phyloP scores from a whole-genome alignment of 2,329 filamentous ascomycete species.

The Botrytis medusae region DNA sequence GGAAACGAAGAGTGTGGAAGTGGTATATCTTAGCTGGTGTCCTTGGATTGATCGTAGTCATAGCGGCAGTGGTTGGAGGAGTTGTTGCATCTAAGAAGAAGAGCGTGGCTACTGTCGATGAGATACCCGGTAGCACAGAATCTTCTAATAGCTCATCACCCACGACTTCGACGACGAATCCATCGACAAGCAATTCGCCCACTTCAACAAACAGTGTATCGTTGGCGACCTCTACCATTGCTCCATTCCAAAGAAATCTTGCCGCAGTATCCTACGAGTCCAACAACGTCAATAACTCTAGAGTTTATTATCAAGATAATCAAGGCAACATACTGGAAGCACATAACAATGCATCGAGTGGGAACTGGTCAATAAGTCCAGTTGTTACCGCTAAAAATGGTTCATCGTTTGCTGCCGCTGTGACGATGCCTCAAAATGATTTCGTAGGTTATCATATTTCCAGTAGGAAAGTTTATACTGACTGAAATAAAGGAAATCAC shows the following conservation, averaged over 20 bases:
- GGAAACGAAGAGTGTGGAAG: neutral
- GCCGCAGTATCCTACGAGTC: conserved; percentile 25
- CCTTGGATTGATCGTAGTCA: neutral
- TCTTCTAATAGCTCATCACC: neutral
- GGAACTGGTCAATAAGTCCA: conserved; percentile 20
- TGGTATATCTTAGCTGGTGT: conserved; percentile 1
- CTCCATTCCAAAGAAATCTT: conserved; percentile 21
- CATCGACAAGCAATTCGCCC: neutral
- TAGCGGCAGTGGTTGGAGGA: conserved; percentile 3
- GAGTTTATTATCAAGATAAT: conserved; percentile 27
- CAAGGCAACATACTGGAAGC: conserved; percentile 25
- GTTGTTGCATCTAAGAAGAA: conserved; percentile 1
- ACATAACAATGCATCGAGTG: conserved; percentile 8
- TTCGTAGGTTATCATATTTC: conserved; percentile 7
- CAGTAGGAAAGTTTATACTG: neutral
- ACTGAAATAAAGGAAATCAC: conserved; percentile 25
- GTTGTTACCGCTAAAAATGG: conserved; percentile 23
- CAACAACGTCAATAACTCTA: conserved; percentile 21
- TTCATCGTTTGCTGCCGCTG: conserved; percentile 26
- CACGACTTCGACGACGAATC: neutral
- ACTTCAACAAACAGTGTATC: neutral
- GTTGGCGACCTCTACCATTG: neutral
- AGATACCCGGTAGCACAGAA: neutral
- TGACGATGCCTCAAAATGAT: conserved; percentile 20
- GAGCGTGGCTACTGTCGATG: neutral